phyloP scores from a whole-genome alignment of 75 land plant genomes.

The Cupressus sempervirens region DNA sequence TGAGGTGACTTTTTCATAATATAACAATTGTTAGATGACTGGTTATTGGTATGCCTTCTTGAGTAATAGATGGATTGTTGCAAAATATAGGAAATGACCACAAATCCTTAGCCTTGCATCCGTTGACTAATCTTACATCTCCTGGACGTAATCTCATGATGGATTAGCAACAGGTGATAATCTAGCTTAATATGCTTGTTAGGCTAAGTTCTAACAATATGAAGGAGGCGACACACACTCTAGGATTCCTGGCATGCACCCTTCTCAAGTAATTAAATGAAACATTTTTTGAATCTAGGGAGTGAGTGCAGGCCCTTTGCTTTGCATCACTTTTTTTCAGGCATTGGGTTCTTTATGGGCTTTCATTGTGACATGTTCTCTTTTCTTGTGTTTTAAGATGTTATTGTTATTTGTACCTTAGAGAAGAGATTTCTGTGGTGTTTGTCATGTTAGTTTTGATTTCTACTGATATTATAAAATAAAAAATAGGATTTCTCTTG shows the following conservation, averaged over 20 bases:
- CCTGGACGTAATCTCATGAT: not conserved
- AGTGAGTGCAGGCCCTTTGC: not conserved
- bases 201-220: not conserved
- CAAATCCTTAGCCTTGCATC: not conserved
- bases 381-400: not conserved
- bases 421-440: not conserved
- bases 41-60: not conserved
- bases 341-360: not conserved
- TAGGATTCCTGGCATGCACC: not conserved
- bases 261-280: not conserved
- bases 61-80: not conserved
- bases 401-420: not conserved
- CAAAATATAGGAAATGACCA: not conserved
- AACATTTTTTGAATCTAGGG: not conserved
- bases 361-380: not conserved
- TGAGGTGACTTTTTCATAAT: too few species aligned
- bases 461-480: not conserved
- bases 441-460: not conserved
- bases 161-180: not conserved
- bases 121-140: not conserved
- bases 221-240: not conserved
- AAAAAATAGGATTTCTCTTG: not conserved
- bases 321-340: not conserved
- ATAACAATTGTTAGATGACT: not conserved
- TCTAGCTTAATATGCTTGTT: not conserved